Conservation (phyloP, 306 rosid species). For the Sphenostylis stenocarpa region DNA sequence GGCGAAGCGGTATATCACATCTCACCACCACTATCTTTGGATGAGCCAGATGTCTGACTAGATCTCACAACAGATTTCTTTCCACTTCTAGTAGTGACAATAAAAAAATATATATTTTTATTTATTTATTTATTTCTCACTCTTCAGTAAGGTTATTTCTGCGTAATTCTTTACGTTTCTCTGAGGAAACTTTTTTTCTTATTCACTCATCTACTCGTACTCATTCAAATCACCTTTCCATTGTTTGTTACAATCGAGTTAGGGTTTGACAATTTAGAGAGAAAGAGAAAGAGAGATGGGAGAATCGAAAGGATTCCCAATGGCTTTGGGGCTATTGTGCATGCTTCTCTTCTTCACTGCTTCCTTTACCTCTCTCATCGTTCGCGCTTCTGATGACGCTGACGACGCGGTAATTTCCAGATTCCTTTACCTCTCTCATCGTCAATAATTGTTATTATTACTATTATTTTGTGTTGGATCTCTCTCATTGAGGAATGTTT, state of each 20-base stretch:
- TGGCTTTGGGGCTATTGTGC: slow-evolving; percentile 26
- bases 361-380: slow-evolving; percentile 45
- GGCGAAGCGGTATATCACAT: too few relatives aligned
- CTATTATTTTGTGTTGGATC: not conserved
- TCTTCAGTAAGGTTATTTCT: too few relatives aligned
- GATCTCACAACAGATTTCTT: slow-evolving; percentile 13
- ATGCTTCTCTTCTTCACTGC: slow-evolving; percentile 43
- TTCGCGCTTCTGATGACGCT: slow-evolving; percentile 61
- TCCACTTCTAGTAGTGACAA: too few relatives aligned
- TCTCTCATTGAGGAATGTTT: slow-evolving; percentile 3
- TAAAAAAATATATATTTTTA: too few relatives aligned
- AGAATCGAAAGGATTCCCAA: slow-evolving; percentile 36
- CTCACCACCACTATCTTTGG: not conserved
- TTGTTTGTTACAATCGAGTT: too few relatives aligned
- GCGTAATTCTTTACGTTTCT: too few relatives aligned
- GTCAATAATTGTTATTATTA: not conserved
- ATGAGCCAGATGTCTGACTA: slow-evolving; percentile 16
- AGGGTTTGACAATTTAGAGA: slow-evolving; percentile 16
- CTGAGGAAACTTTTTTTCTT: too few relatives aligned
- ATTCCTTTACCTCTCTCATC: not conserved
- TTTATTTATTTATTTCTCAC: too few relatives aligned
- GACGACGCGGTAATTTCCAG: slow-evolving; percentile 33
- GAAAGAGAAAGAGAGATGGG: slow-evolving; percentile 28
- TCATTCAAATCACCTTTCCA: too few relatives aligned
- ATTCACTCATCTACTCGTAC: too few relatives aligned